Percentiles rank a stretch among this genome's conserved stretches.
phyloP scores from a whole-genome alignment of 345 rosid genomes.

The Toxicodendron radicans region DNA sequence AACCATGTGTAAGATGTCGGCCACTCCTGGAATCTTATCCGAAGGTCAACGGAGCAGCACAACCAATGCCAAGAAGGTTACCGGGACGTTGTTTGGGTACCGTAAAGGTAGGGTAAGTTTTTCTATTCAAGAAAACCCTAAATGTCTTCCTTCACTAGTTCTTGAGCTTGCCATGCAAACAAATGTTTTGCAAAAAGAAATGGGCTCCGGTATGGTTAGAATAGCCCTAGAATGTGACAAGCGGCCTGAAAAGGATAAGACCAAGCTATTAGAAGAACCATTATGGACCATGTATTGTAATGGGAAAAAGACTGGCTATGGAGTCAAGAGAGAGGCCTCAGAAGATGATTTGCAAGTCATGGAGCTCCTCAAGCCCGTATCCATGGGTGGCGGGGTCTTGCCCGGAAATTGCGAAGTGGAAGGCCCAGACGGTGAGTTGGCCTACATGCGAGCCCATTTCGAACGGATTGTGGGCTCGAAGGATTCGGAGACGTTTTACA shows the following conservation, averaged over 20 bases:
- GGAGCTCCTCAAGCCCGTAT: slow-evolving; percentile 75
- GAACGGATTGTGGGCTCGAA: slow-evolving; percentile 81
- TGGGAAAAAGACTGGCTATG: slow-evolving; percentile 76
- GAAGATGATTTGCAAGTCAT: slow-evolving; percentile 72
- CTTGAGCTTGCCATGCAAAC: slow-evolving; percentile 72
- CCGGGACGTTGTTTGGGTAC: slow-evolving; percentile 73
- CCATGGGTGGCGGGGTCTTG: slow-evolving; percentile 87
- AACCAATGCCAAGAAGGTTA: slow-evolving; percentile 34
- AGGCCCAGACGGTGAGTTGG: slow-evolving; percentile 69
- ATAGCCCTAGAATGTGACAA: slow-evolving; percentile 80
- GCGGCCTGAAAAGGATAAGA: slow-evolving; percentile 49
- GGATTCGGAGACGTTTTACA: slow-evolving; percentile 77
- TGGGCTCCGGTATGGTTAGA: slow-evolving; percentile 71
- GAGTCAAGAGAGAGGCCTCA: slow-evolving; percentile 60
- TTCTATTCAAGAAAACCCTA: slow-evolving; percentile 64
- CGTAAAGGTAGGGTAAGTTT: slow-evolving; percentile 75
- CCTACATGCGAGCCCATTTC: slow-evolving; percentile 76
- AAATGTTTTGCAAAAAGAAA: slow-evolving; percentile 53
- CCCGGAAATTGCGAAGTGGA: slow-evolving; percentile 68
- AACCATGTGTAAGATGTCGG: slow-evolving; percentile 58
- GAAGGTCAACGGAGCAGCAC: slow-evolving; percentile 36
- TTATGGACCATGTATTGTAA: slow-evolving; percentile 82
- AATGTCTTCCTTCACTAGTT: slow-evolving; percentile 56
- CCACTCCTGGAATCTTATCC: slow-evolving; percentile 38
- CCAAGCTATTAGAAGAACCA: slow-evolving; percentile 57